Evolutionary conservation across 2,329 filamentous ascomycete species (phyloP).

Genomic region (Macrophomina phaseolina): DNA sequence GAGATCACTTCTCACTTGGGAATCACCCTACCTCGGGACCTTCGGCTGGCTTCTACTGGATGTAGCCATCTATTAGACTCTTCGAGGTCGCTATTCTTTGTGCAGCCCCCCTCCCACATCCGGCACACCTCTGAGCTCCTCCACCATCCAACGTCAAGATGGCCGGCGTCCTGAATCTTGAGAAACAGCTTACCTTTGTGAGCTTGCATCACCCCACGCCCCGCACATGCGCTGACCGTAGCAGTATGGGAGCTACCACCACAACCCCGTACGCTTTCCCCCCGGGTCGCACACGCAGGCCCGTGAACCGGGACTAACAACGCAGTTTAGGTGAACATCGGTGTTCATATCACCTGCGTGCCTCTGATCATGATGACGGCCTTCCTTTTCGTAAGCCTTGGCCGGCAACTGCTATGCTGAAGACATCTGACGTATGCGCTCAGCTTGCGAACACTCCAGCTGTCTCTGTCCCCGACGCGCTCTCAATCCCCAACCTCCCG

Average conservation of each 20-base stretch:
- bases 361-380: slow-evolving; percentile 74
- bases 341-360: slow-evolving; percentile 81
- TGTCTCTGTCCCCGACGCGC: slow-evolving; percentile 59
- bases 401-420: neutral
- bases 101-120: slow-evolving; percentile 20
- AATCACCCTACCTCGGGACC: slow-evolving; percentile 7
- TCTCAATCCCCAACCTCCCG: slow-evolving; percentile 63
- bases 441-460: slow-evolving; percentile 64
- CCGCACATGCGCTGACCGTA: slow-evolving; percentile 5
- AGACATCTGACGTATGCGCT: neutral
- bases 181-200: slow-evolving; percentile 85
- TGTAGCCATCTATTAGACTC: slow-evolving; percentile 13
- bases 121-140: neutral
- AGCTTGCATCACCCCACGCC: slow-evolving; percentile 31
- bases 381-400: slow-evolving; percentile 69
- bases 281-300: slow-evolving; percentile 30
- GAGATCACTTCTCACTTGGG: slow-evolving; percentile 5
- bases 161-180: slow-evolving; percentile 67
- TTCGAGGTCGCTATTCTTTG: slow-evolving; percentile 22
- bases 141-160: slow-evolving; percentile 37
- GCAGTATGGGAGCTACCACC: slow-evolving; percentile 85
- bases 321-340: slow-evolving; percentile 67
- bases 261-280: slow-evolving; percentile 63
- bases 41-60: slow-evolving; percentile 7
- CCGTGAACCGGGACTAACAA: slow-evolving; percentile 32